These are phyloP conservation scores for Pseudogymnoascus sp. DNA, from an alignment of 2,329 filamentous ascomycete genomes.

Conservation along the genomic window DNA sequence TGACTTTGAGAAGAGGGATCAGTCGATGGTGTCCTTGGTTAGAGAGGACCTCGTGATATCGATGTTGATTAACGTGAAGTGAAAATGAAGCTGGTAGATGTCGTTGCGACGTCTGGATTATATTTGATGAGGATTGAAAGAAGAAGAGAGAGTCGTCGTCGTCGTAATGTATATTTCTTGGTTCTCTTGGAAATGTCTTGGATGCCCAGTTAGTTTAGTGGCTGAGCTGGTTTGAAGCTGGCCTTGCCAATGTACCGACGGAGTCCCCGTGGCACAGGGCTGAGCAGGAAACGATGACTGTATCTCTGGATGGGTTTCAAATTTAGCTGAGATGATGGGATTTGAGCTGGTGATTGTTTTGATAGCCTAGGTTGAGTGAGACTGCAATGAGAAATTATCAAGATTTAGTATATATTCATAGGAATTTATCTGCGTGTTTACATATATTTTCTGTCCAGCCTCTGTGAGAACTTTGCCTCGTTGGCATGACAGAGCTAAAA, in stretches of 20 bases:
- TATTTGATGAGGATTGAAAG: neutral
- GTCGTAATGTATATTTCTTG: conserved; percentile 6
- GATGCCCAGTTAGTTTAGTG: conserved; percentile 2
- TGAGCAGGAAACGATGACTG: neutral
- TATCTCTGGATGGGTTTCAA: neutral
- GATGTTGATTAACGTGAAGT: neutral
- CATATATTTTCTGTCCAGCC: neutral
- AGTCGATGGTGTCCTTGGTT: neutral
- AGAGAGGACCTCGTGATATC: neutral
- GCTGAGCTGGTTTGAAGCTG: neutral
- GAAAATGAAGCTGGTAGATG: neutral
- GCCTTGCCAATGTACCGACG: neutral
- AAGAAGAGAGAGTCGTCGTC: neutral
- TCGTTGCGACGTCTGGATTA: neutral
- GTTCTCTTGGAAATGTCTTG: conserved; percentile 2
- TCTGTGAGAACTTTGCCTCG: neutral
- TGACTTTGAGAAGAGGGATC: neutral
- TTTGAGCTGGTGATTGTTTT: neutral
- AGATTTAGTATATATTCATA: neutral
- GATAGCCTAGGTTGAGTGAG: neutral
- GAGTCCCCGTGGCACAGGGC: neutral
- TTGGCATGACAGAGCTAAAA: neutral
- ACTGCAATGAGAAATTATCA: neutral
- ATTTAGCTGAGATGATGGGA: neutral
- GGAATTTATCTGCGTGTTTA: neutral